Conservation (phyloP, 164 flowering plant species). For the Dillenia suffruticosa region DNA sequence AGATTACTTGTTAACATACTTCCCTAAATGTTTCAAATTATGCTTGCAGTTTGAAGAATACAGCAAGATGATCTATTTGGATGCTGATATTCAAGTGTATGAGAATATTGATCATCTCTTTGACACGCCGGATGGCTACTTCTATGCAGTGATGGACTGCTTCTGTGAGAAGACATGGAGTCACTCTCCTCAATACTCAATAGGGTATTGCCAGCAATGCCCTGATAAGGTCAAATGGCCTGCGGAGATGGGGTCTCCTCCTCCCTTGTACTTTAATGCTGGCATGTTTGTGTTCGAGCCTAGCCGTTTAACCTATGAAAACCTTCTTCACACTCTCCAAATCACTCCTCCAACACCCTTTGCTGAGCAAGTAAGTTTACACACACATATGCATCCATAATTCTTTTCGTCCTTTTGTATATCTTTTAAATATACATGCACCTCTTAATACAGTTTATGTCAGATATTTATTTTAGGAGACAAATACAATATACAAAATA, state of each 20-base stretch:
- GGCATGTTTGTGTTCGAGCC: constrained; percentile 71
- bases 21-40: too few species aligned
- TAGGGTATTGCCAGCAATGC: constrained; percentile 66
- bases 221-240: constrained; percentile 54
- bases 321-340: constrained; percentile 38
- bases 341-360: constrained; percentile 48
- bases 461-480: too few species aligned
- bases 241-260: constrained; percentile 47
- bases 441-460: neutral
- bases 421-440: neutral
- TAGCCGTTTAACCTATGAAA: constrained; percentile 35
- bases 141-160: constrained; percentile 61
- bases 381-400: neutral
- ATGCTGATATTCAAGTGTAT: constrained; percentile 64
- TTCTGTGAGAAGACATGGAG: constrained; percentile 66
- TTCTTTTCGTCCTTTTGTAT: neutral
- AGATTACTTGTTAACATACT: too few species aligned
- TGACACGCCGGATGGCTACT: constrained; percentile 41
- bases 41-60: constrained; percentile 46
- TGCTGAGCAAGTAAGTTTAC: constrained; percentile 51
- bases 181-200: constrained; percentile 37
- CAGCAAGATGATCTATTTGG: constrained; percentile 62
- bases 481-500: too few species aligned
- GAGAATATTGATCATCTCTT: constrained; percentile 60
- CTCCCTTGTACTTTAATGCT: constrained; percentile 60